Evolutionary conservation across 2,329 filamentous ascomycete genomes (phyloP), one percentile per base, ranked within the genome.

Genomic region (Arthrinium phaeospermum): DNA sequence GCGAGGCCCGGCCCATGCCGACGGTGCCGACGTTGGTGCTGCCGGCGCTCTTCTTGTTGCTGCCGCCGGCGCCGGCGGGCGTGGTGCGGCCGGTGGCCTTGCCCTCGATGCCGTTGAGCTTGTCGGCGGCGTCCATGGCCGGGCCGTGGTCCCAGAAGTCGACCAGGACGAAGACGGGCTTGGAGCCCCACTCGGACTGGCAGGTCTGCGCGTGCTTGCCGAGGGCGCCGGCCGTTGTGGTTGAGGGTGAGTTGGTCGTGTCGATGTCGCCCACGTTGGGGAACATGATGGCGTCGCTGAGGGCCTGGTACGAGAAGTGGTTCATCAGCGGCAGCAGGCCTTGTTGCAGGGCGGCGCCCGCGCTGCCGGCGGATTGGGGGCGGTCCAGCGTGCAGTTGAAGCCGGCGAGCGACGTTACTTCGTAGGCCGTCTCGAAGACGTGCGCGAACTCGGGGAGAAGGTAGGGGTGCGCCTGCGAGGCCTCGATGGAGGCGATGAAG

Each of bases 81-180:
- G 76, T 46, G 76, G 76, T 44, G 19, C 85, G 81, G 12, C 85
- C 85, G 2, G 78, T 79, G 16, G 82, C 76, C 44, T 68, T 45
- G 49, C 80, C 77, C 8, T 78, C 82, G 71, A 91, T 82, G 12
- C 83, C 85, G 80, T 96, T 96, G 78, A 94, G 81, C 67, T 77
- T 81, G 81, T 96, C 94, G 2, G 93, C 91, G 0, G 91, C 91
- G 8, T 86, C 85, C 71, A 96, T 89, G 45, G 92, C 89, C 0
- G 92, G 90, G 0, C 92, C 93, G 73, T 91, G 86, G 80, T 94
- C 91, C 81, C 91, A 95, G 81, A 94, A 96, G 81, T 97, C 94
- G 1, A 96, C 93, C 13, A 96, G 86, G 27, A 94, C 87, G 77
- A 94, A 95, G 3, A 87, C 91, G n/a, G 94, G 93, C 69, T 86